Evolutionary conservation across 1,139 yeast genomes (phyloP).

Genomic region (Diutina catenulata): DNA sequence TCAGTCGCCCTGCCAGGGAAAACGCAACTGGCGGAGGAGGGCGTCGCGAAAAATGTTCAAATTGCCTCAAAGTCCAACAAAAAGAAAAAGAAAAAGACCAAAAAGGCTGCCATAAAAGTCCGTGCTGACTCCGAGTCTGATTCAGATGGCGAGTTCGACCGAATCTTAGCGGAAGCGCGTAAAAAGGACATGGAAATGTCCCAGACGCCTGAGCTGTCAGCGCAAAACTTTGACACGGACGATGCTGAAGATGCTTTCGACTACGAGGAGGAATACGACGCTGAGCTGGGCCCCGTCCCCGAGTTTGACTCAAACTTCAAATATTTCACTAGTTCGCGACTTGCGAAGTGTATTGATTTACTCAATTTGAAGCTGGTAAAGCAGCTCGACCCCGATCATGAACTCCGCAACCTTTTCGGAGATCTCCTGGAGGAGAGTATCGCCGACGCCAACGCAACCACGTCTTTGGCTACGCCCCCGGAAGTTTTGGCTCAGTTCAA

Average conservation of each 20-base stretch:
- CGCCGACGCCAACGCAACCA: slow-evolving; percentile 60
- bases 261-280: slow-evolving; percentile 7
- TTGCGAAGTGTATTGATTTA: slow-evolving; percentile 24
- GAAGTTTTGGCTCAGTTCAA: slow-evolving; percentile 56
- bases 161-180: slow-evolving; percentile 22
- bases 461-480: slow-evolving; percentile 49
- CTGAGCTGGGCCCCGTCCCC: slow-evolving; percentile 22
- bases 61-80: slow-evolving; percentile 5
- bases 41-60: background rate
- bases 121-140: slow-evolving; percentile 12
- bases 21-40: slow-evolving; percentile 1
- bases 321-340: slow-evolving; percentile 32
- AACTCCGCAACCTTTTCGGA: slow-evolving; percentile 64
- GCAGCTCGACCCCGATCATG: slow-evolving; percentile 71
- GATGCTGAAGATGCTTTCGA: slow-evolving; percentile 16
- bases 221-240: slow-evolving; percentile 8
- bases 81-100: slow-evolving; percentile 11
- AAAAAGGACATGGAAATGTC: slow-evolving; percentile 18
- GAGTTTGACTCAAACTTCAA: slow-evolving; percentile 30
- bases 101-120: slow-evolving; percentile 6
- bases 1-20: background rate
- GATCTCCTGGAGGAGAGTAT: slow-evolving; percentile 56
- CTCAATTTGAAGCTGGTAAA: slow-evolving; percentile 34
- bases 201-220: background rate
- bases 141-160: slow-evolving; percentile 29